Evolutionary conservation across 345 rosid species (phyloP), one percentile per base, ranked within the genome.

Genomic region (Noccaea caerulescens): DNA sequence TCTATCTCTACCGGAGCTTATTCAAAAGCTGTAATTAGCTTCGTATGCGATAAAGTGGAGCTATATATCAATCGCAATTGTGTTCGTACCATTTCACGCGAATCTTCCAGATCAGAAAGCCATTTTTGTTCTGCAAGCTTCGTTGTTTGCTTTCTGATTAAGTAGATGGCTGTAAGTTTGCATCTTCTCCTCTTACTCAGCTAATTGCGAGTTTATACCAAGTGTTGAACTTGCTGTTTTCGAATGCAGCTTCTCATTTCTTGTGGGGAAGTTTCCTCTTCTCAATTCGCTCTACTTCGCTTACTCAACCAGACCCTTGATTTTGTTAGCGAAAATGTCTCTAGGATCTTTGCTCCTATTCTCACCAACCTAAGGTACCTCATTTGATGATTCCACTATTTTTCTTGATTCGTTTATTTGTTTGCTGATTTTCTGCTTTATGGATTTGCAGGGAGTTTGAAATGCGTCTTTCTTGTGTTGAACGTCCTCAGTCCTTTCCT

Each of bases 251-350:
- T 87, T 45, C 59, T 72, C 16, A 66, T 84, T 47, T 76, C 84
- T 30, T 77, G 80, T 18, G 84, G 82, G 30, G 83, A 83, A 58
- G 72, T 69, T 43, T 69, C 83, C 7, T 75, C 77, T 52, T 67
- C 87, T 0, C 86, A 80, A 0, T 0, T 75, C 51, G 49, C 52
- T 75, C 27, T 80, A 37, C 63, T 80, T 50, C 86, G 83, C 47
- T 71, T 80, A 10, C 50, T 82, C 8, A 80, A 82, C 63, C 82
- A 78, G 34, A 70, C 81, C 44, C 71, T 83, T 44, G 83, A 84
- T 57, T 69, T 78, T 47, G 18, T 87, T 68, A 80, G 77, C 67
- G 76, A 73, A 75, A 79, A 83, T 66, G 77, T 80, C 56, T 47
- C 77, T 32, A 76, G 71, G 66, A 43, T 80, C 54, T 52, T 77